A percentile compares a stretch with the other conserved stretches of the same genome.
These are phyloP conservation scores for Balamuthia mandrillaris DNA, from an alignment of 208 protist genomes.

Conservation along the genomic window DNA sequence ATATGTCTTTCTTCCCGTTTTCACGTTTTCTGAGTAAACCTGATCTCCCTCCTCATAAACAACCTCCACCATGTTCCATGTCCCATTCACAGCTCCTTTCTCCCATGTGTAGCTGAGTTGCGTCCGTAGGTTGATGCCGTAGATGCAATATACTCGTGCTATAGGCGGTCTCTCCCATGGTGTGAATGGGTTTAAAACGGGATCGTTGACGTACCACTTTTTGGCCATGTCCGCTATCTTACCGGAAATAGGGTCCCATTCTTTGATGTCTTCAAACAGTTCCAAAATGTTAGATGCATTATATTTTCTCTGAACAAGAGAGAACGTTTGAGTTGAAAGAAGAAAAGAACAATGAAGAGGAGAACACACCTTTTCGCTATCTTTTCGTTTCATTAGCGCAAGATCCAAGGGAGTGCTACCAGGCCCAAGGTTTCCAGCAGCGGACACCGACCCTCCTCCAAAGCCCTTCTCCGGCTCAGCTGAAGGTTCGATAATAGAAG, in stretches of 20 bases:
- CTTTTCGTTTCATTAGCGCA: no score
- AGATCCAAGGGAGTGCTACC: no score
- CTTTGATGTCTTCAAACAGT: neutral
- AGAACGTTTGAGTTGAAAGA: no score
- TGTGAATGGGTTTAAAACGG: neutral
- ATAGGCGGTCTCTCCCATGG: neutral
- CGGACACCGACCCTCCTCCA: no score
- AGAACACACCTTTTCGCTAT: no score
- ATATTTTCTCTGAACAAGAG: no score
- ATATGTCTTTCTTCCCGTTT: no score
- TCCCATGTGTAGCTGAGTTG: neutral
- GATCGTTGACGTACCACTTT: slow-evolving; percentile 2
- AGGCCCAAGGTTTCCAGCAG: no score
- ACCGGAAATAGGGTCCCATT: neutral
- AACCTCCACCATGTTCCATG: neutral
- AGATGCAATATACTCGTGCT: neutral
- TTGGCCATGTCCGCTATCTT: slow-evolving; percentile 12
- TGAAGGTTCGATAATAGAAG: no score
- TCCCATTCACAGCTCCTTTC: neutral
- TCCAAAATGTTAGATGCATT: neutral
- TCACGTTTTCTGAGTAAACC: neutral
- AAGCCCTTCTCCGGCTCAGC: no score
- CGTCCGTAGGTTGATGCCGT: slow-evolving; percentile 6
- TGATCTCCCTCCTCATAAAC: neutral
- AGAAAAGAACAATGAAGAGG: no score